Conservation (phyloP, 2,329 filamentous ascomycete genomes). For the Cryoendolithus antarcticus region DNA sequence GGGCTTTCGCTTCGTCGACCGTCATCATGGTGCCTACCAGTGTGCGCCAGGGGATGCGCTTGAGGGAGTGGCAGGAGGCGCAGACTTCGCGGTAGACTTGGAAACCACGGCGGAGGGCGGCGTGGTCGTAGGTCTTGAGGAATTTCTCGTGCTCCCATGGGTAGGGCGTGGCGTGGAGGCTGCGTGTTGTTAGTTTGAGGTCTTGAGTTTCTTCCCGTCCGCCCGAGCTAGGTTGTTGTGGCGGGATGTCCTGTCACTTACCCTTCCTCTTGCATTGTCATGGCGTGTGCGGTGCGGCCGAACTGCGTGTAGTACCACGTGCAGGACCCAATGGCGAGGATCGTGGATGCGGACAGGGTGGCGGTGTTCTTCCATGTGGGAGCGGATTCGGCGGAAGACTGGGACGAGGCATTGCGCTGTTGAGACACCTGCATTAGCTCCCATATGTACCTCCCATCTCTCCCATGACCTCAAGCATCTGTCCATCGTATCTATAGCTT, state of each 20-base stretch:
- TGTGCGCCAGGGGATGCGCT: slow-evolving; percentile 82
- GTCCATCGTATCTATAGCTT: neutral
- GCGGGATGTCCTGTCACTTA: slow-evolving; percentile 44
- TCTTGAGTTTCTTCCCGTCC: neutral
- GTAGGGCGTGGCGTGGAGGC: slow-evolving; percentile 82
- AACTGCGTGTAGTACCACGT: slow-evolving; percentile 98
- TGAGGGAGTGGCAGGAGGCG: slow-evolving; percentile 92
- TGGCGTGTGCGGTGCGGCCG: slow-evolving; percentile 73
- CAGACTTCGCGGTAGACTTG: slow-evolving; percentile 99
- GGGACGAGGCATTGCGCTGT: slow-evolving; percentile 55
- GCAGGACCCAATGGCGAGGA: slow-evolving; percentile 74
- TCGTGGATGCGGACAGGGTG: slow-evolving; percentile 74
- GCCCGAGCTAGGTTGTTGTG: too few relatives aligned
- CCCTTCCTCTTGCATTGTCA: slow-evolving; percentile 95
- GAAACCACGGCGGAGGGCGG: slow-evolving; percentile 96
- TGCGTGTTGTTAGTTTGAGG: slow-evolving; percentile 27
- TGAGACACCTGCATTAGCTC: slow-evolving; percentile 11
- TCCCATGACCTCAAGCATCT: neutral
- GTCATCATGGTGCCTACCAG: slow-evolving; percentile 88
- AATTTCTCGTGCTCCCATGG: slow-evolving; percentile 91
- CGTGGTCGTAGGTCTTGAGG: slow-evolving; percentile 93
- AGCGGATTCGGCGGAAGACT: slow-evolving; percentile 54
- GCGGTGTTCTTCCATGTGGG: slow-evolving; percentile 74
- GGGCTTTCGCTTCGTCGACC: slow-evolving; percentile 91
- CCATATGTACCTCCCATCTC: slow-evolving; percentile 6